Evolutionary conservation across 2,329 filamentous ascomycete genomes (phyloP).

Genomic region (Penicillium oxalicum): DNA sequence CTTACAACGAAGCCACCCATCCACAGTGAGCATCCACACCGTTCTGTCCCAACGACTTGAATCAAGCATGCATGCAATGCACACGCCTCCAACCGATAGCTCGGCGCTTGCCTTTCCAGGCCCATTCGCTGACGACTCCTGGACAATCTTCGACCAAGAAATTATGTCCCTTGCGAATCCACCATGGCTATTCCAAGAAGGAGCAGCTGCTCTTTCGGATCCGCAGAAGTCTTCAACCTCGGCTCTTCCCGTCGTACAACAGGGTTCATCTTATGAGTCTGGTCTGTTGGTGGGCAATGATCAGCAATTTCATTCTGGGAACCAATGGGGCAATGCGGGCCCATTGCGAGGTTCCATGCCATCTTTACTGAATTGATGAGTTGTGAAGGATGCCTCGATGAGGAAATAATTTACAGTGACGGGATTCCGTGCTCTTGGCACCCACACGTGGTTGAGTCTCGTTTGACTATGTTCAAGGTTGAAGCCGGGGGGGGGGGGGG

Average conservation of each 20-base stretch:
- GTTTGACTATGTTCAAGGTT: conserved; percentile 41
- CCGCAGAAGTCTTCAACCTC: conserved; percentile 2
- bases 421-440: conserved; percentile 30
- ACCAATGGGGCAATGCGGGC: neutral
- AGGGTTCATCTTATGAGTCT: neutral
- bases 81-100: conserved; percentile 23
- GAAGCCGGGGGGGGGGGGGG: too few relatives aligned
- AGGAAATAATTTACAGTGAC: conserved; percentile 9
- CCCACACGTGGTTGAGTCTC: too few relatives aligned
- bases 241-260: neutral
- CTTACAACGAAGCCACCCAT: conserved; percentile 18
- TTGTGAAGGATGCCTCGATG: conserved; percentile 35
- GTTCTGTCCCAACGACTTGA: conserved; percentile 23
- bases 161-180: conserved; percentile 27
- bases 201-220: conserved; percentile 1
- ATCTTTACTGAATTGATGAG: neutral
- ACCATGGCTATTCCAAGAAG: conserved; percentile 22
- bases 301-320: neutral
- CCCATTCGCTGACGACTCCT: conserved; percentile 20
- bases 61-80: conserved; percentile 25
- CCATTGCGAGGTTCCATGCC: neutral
- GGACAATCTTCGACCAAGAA: conserved; percentile 29
- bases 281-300: neutral
- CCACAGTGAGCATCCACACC: conserved; percentile 21
- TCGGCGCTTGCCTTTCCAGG: conserved; percentile 16